Percentiles rank a stretch among this genome's conserved stretches.
These are phyloP conservation scores for Aspergillus viridinutans DNA, from an alignment of 2,329 filamentous ascomycete genomes.

Conservation along the genomic window DNA sequence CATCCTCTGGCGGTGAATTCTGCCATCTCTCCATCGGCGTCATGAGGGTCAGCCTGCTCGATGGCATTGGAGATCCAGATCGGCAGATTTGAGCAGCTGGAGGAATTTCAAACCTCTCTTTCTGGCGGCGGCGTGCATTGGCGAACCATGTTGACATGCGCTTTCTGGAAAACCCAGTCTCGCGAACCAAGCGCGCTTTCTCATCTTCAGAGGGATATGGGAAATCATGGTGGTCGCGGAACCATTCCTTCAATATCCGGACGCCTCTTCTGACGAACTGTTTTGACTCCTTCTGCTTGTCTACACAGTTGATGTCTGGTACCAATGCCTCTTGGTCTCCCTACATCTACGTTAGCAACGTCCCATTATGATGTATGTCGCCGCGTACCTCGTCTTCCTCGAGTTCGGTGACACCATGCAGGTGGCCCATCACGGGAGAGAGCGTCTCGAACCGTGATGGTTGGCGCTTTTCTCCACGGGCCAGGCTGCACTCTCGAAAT, in stretches of 20 bases:
- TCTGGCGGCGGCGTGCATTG: slow-evolving; percentile 48
- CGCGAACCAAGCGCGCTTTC: slow-evolving; percentile 36
- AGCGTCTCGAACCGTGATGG: slow-evolving; percentile 47
- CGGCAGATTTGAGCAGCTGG: slow-evolving; percentile 28
- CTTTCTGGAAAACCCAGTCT: slow-evolving; percentile 45
- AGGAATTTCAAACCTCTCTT: slow-evolving; percentile 27
- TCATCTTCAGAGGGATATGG: slow-evolving; percentile 50
- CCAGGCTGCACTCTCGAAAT: slow-evolving; percentile 49
- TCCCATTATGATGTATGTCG: no score
- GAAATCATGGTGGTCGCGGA: slow-evolving; percentile 42
- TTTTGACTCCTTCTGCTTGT: slow-evolving; percentile 25
- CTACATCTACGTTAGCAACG: not conserved
- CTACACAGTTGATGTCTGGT: not conserved
- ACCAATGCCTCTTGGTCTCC: not conserved
- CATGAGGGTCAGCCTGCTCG: slow-evolving; percentile 31
- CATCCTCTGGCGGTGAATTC: slow-evolving; percentile 45
- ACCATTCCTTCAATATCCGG: slow-evolving; percentile 46
- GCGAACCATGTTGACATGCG: slow-evolving; percentile 51
- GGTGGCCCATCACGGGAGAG: slow-evolving; percentile 46
- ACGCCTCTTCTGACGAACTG: slow-evolving; percentile 45
- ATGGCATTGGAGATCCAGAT: slow-evolving; percentile 45
- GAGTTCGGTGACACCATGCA: slow-evolving; percentile 47
- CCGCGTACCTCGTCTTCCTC: slow-evolving; percentile 19
- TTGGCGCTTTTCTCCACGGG: slow-evolving; percentile 43
- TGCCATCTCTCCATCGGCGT: slow-evolving; percentile 48